phyloP scores from a whole-genome alignment of 169 alveolate species.

The Cardiosporidium cionae region DNA sequence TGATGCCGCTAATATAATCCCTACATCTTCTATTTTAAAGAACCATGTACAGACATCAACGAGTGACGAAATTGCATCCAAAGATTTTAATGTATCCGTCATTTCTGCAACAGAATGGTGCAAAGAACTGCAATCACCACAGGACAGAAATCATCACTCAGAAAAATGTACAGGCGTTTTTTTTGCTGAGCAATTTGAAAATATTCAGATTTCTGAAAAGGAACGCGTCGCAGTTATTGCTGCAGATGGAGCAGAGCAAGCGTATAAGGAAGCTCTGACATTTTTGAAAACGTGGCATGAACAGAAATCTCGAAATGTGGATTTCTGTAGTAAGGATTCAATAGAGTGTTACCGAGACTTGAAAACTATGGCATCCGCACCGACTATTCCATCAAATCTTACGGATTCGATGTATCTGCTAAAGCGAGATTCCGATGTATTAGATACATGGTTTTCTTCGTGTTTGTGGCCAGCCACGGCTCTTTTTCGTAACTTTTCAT shows the following conservation, averaged over 20 bases:
- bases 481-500: background rate
- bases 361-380: background rate
- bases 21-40: too few species aligned
- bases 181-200: background rate
- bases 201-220: background rate
- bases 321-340: background rate
- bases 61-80: background rate
- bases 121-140: background rate
- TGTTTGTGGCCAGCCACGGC: conserved; percentile 95
- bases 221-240: too few species aligned
- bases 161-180: background rate
- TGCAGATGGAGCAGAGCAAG: too few species aligned
- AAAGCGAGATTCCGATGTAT: conserved; percentile 95
- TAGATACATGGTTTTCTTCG: conserved; percentile 99
- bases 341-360: conserved; percentile 4
- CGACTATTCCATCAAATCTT: conserved; percentile 37
- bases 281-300: background rate
- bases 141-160: background rate
- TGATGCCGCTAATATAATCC: too few species aligned
- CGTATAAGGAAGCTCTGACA: too few species aligned
- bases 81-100: background rate
- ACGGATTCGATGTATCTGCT: too few species aligned
- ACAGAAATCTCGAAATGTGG: background rate
- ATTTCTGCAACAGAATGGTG: background rate
- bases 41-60: too few species aligned